Percentiles rank a stretch among this genome's conserved stretches.
Evolutionary conservation across 2,329 filamentous ascomycete genomes (phyloP).

Genomic region (Trichoderma atrobrunneum): DNA sequence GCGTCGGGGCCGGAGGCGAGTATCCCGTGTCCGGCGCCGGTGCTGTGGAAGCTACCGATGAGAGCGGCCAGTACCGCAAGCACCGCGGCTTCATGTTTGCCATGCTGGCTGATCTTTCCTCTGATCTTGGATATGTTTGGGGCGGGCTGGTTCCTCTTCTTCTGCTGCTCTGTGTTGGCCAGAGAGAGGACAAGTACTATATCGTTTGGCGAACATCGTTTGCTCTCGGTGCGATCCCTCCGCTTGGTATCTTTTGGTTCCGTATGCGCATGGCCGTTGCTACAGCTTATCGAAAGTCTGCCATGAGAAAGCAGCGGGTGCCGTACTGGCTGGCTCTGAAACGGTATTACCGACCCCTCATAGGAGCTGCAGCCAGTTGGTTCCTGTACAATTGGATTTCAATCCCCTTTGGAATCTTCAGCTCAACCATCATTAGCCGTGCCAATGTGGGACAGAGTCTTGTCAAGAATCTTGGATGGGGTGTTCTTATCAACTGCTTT

Average conservation of each 20-base stretch:
- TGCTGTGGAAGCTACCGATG: slow-evolving; percentile 53
- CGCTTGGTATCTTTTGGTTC: slow-evolving; percentile 52
- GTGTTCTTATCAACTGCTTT: slow-evolving; percentile 49
- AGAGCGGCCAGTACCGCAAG: slow-evolving; percentile 42
- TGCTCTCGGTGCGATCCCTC: slow-evolving; percentile 48
- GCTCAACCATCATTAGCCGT: slow-evolving; percentile 48
- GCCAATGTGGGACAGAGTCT: slow-evolving; percentile 41
- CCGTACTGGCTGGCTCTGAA: slow-evolving; percentile 48
- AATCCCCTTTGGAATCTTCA: slow-evolving; percentile 55
- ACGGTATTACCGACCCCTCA: slow-evolving; percentile 47
- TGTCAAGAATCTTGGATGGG: slow-evolving; percentile 43
- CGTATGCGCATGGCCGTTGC: slow-evolving; percentile 51
- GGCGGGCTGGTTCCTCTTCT: slow-evolving; percentile 49
- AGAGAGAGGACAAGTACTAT: slow-evolving; percentile 39
- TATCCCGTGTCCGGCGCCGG: slow-evolving; percentile 52
- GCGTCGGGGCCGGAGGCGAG: slow-evolving; percentile 47
- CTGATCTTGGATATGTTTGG: slow-evolving; percentile 50
- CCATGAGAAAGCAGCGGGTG: slow-evolving; percentile 43
- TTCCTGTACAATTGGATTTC: slow-evolving; percentile 55
- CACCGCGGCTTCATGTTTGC: slow-evolving; percentile 55
- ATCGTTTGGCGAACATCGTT: slow-evolving; percentile 52
- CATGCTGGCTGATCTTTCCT: slow-evolving; percentile 51
- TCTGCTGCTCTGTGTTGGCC: slow-evolving; percentile 47
- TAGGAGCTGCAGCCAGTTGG: slow-evolving; percentile 49
- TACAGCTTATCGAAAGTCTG: slow-evolving; percentile 46